A percentile compares a stretch with the other conserved stretches of the same genome.
Evolutionary conservation across 139 green algal genomes (phyloP).

Genomic region (Chlorella sp.): DNA sequence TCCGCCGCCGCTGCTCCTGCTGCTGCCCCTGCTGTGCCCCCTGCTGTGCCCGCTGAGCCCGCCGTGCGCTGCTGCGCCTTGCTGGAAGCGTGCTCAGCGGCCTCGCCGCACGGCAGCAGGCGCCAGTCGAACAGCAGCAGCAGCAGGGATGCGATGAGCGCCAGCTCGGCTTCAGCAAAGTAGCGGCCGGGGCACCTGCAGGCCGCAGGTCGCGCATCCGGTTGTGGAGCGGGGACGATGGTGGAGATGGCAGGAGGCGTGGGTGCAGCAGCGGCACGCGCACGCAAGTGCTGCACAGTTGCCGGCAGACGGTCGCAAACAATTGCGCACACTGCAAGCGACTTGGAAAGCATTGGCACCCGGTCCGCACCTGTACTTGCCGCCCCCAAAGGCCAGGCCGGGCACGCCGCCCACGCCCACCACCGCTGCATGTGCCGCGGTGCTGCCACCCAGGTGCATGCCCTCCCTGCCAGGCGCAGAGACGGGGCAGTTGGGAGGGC

Average conservation of each 20-base stretch:
- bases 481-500: too few species aligned
- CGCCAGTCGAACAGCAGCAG: conserved; percentile 45
- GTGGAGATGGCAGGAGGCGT: not conserved
- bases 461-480: conserved; percentile 37
- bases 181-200: conserved; percentile 75
- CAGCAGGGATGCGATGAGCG: conserved; percentile 62
- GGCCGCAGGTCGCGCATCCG: not conserved
- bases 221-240: not conserved
- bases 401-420: conserved; percentile 61
- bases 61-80: too few species aligned
- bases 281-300: too few species aligned
- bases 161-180: conserved; percentile 82
- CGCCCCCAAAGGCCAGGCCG: conserved; percentile 67
- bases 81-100: not conserved
- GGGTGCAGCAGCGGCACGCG: not conserved
- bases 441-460: conserved; percentile 45
- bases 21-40: not conserved
- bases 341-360: too few species aligned
- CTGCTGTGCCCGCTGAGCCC: not conserved
- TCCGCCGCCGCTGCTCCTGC: not conserved
- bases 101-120: conserved; percentile 8
- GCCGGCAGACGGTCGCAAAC: too few species aligned
- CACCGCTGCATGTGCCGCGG: conserved; percentile 31
- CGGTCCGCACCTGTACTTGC: conserved; percentile 57
- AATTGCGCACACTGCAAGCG: not conserved